Evolutionary conservation across 305 asterid genomes (phyloP).

Genomic region (Striga hermonthica): DNA sequence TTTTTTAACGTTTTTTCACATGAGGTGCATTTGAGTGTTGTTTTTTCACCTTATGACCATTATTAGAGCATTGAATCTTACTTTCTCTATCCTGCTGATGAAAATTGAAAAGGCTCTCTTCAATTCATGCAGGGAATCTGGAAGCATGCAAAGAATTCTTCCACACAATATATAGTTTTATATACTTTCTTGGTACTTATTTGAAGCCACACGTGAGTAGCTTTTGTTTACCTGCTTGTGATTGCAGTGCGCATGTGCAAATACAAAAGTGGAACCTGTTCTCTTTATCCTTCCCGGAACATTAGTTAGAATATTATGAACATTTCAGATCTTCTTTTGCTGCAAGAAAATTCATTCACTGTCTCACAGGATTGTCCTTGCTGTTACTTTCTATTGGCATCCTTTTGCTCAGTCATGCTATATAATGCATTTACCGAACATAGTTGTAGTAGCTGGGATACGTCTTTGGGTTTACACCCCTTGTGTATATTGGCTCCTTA

Average conservation of each 20-base stretch:
- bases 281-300: slow-evolving; percentile 6
- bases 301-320: not conserved
- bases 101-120: slow-evolving; percentile 28
- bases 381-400: not conserved
- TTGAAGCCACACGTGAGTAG: slow-evolving; percentile 91
- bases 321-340: not conserved
- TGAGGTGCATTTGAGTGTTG: not conserved
- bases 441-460: slow-evolving; percentile 6
- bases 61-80: slow-evolving; percentile 3
- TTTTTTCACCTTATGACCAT: not conserved
- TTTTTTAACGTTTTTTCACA: not conserved
- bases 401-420: slow-evolving; percentile 12
- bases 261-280: slow-evolving; percentile 7
- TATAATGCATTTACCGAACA: not conserved
- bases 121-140: slow-evolving; percentile 59
- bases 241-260: slow-evolving; percentile 11
- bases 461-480: slow-evolving; percentile 16
- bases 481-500: slow-evolving; percentile 19
- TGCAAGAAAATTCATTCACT: slow-evolving; percentile 20
- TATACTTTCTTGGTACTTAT: slow-evolving; percentile 80
- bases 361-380: slow-evolving; percentile 17
- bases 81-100: slow-evolving; percentile 18
- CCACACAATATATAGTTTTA: slow-evolving; percentile 52
- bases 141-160: slow-evolving; percentile 77
- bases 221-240: slow-evolving; percentile 27